Conservation (phyloP, 768 basidiomycete genomes). For the Suillus occidentalis region DNA sequence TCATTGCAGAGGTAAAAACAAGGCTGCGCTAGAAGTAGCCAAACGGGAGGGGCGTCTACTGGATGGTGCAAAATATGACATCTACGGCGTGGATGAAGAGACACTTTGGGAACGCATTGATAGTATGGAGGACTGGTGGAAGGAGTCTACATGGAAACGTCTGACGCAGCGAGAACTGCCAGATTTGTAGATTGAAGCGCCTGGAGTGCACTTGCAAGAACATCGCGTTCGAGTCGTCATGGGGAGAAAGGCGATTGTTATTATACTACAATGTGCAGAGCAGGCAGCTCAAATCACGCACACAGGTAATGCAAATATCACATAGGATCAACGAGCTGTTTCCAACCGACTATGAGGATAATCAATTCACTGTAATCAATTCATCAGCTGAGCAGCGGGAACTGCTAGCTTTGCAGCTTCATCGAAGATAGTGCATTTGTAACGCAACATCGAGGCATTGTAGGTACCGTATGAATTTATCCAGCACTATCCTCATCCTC, state of each 20-base stretch:
- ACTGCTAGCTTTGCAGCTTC: constrained; percentile 58
- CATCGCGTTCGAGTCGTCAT: neutral
- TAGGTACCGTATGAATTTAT: constrained; percentile 11
- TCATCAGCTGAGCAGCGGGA: constrained; percentile 54
- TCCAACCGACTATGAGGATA: neutral
- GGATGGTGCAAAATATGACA: constrained; percentile 78
- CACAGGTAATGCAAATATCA: neutral
- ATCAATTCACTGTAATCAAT: neutral
- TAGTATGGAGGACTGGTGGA: constrained; percentile 90
- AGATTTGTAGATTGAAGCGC: constrained; percentile 44
- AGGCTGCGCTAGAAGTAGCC: constrained; percentile 81
- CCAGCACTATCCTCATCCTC: constrained; percentile 32
- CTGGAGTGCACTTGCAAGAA: neutral
- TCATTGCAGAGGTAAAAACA: constrained; percentile 68
- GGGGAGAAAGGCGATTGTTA: neutral
- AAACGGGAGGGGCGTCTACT: constrained; percentile 63
- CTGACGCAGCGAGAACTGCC: constrained; percentile 82
- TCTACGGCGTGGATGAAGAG: constrained; percentile 86
- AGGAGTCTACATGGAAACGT: constrained; percentile 84
- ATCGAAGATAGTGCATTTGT: neutral
- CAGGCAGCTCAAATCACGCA: neutral
- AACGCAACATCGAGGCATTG: neutral
- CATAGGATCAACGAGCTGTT: neutral
- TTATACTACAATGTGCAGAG: neutral
- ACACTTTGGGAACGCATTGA: constrained; percentile 81